phyloP scores from a whole-genome alignment of 495 filamentous ascomycete genomes.

The Talaromyces adpressus region DNA sequence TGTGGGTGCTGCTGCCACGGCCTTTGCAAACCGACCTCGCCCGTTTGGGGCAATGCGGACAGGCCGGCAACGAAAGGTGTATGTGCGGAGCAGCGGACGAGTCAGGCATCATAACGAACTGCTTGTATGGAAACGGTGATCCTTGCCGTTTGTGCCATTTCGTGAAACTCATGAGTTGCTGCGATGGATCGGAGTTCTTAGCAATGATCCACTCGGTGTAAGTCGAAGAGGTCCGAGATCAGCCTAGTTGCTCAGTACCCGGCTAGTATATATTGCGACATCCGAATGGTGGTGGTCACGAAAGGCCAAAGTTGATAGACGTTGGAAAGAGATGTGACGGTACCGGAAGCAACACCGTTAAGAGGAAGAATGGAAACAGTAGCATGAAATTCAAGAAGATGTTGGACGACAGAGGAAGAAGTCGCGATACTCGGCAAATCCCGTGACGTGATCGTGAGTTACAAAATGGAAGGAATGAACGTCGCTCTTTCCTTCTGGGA shows the following conservation, averaged over 20 bases:
- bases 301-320: not conserved
- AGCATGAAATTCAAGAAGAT: not conserved
- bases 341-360: not conserved
- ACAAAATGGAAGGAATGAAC: not conserved
- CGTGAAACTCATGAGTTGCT: not conserved
- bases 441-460: not conserved
- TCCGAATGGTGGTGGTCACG: not conserved
- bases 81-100: not conserved
- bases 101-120: not conserved
- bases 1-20: not conserved
- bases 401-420: not conserved
- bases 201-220: not conserved
- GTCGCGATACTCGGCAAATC: not conserved
- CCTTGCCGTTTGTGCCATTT: not conserved
- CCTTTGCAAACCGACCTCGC: not conserved
- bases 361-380: not conserved
- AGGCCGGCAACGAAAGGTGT: not conserved
- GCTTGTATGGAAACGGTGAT: not conserved
- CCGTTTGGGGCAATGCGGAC: not conserved
- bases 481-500: not conserved
- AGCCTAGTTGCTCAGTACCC: not conserved
- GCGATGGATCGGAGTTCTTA: not conserved
- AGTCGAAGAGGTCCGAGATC: not conserved
- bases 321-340: not conserved
- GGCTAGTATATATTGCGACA: not conserved